Conservation (phyloP, 495 filamentous ascomycete genomes). For the Cryomyces antarcticus region DNA sequence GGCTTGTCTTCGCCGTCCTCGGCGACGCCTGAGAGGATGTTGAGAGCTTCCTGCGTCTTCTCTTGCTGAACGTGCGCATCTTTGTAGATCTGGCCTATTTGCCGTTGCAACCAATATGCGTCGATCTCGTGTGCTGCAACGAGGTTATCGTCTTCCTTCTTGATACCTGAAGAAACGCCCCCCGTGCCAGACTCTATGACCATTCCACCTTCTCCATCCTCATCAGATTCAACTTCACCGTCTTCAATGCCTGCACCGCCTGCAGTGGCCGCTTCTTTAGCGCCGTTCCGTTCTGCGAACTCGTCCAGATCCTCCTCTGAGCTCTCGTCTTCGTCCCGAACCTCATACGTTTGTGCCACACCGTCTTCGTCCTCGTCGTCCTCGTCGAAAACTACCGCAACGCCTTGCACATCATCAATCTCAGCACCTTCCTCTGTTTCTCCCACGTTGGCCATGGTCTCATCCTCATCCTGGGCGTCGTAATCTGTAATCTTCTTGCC, state of each 20-base stretch:
- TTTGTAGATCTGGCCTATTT: slow-evolving; percentile 68
- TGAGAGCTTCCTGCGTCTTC: slow-evolving; percentile 62
- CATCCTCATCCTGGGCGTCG: slow-evolving; percentile 90
- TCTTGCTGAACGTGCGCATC: slow-evolving; percentile 83
- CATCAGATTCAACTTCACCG: slow-evolving; percentile 26
- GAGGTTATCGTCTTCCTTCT: slow-evolving; percentile 32
- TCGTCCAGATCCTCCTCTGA: slow-evolving; percentile 53
- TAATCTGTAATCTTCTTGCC: slow-evolving; percentile 99
- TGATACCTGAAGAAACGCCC: slow-evolving; percentile 21
- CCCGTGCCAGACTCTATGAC: slow-evolving; percentile 47
- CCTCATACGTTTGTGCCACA: slow-evolving; percentile 51
- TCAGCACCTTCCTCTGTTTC: slow-evolving; percentile 44
- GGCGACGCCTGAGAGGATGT: slow-evolving; percentile 52
- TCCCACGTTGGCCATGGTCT: slow-evolving; percentile 47
- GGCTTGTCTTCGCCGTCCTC: slow-evolving; percentile 65
- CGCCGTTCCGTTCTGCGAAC: slow-evolving; percentile 5
- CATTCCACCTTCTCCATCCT: slow-evolving; percentile 34
- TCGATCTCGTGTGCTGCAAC: slow-evolving; percentile 78
- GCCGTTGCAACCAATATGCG: slow-evolving; percentile 89
- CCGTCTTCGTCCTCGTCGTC: slow-evolving; percentile 85
- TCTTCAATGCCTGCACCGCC: slow-evolving; percentile 32
- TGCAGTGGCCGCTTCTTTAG: slow-evolving; percentile 22
- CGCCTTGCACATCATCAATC: slow-evolving; percentile 83
- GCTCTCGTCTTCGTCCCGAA: slow-evolving; percentile 51
- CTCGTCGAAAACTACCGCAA: slow-evolving; percentile 90